Percentiles rank a stretch among this genome's conserved stretches.
These are phyloP conservation scores for Candida stauntonica DNA, from an alignment of 805 yeast genomes.

Conservation along the genomic window DNA sequence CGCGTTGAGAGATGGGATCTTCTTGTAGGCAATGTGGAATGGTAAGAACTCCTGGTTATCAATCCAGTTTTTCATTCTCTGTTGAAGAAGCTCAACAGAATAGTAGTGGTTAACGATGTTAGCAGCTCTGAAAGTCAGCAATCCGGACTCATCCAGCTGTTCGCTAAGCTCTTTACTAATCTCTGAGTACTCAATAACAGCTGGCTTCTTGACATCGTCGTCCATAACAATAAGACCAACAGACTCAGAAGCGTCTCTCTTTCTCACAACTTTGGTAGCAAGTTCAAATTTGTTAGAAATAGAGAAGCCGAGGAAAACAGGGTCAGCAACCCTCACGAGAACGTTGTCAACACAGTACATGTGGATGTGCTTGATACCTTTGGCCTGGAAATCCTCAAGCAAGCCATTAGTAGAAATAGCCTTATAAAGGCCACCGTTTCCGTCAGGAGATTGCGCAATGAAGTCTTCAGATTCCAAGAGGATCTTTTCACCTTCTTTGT, in stretches of 20 bases:
- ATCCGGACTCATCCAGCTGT: conserved; percentile 52
- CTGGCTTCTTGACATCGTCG: conserved; percentile 51
- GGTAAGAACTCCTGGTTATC: conserved; percentile 65
- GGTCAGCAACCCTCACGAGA: conserved; percentile 90
- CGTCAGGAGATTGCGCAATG: conserved; percentile 89
- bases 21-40: conserved; percentile 93
- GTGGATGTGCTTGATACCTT: conserved; percentile 84
- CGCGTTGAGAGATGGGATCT: conserved; percentile 56
- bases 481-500: conserved; percentile 62
- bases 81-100: conserved; percentile 65
- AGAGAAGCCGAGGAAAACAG: conserved; percentile 79
- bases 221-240: conserved; percentile 89
- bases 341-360: conserved; percentile 97
- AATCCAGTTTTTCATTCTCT: conserved; percentile 66
- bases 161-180: conserved; percentile 71
- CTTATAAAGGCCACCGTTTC: conserved; percentile 94
- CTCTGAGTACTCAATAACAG: conserved; percentile 94
- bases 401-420: conserved; percentile 66
- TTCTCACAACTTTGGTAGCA: conserved; percentile 93
- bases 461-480: conserved; percentile 51
- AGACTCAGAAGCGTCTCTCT: conserved; percentile 78
- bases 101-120: conserved; percentile 97
- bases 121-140: conserved; percentile 82
- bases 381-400: conserved; percentile 58
- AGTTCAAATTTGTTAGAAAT: conserved; percentile 60